These are phyloP conservation scores for Collybiopsis confluens DNA, from an alignment of 768 basidiomycete genomes.

Conservation along the genomic window DNA sequence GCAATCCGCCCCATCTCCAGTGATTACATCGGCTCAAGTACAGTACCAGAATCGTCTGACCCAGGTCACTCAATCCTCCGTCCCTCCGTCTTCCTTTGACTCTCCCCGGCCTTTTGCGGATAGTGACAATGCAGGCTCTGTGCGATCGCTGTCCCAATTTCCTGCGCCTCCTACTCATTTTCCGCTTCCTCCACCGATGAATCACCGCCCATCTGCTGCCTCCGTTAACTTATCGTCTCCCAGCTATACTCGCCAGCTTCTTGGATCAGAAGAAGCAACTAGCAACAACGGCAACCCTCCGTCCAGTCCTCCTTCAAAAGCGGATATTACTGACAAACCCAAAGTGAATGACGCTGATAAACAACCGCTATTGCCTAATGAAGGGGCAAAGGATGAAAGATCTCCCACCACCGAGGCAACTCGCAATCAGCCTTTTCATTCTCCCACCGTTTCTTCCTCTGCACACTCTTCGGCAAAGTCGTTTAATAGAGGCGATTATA, in stretches of 20 bases:
- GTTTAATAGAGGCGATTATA: constrained; percentile 14
- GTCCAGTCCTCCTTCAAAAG: not conserved
- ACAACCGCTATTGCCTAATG: not conserved
- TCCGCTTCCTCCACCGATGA: constrained; percentile 48
- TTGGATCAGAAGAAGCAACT: not conserved
- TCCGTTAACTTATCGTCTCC: constrained; percentile 16
- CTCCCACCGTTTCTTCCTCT: not conserved
- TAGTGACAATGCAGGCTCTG: constrained; percentile 40
- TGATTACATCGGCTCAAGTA: not conserved
- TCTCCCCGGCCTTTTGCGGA: constrained; percentile 33
- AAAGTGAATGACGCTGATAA: not conserved
- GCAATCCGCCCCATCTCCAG: not conserved
- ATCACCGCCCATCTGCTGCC: constrained; percentile 16
- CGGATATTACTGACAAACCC: not conserved
- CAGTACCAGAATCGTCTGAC: constrained; percentile 13
- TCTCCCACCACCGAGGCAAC: not conserved
- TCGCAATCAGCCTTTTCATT: not conserved
- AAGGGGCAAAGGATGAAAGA: not conserved
- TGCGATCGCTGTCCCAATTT: constrained; percentile 71
- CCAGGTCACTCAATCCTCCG: constrained; percentile 5
- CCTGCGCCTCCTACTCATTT: constrained; percentile 71
- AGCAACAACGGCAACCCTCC: not conserved
- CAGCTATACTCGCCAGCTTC: not conserved
- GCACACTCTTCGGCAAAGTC: not conserved
- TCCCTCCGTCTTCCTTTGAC: constrained; percentile 29